A percentile compares a stretch with the other conserved stretches of the same genome.
These are phyloP conservation scores for Lasiodiplodia gonubiensis DNA, from an alignment of 2,329 filamentous ascomycete species.

Conservation along the genomic window DNA sequence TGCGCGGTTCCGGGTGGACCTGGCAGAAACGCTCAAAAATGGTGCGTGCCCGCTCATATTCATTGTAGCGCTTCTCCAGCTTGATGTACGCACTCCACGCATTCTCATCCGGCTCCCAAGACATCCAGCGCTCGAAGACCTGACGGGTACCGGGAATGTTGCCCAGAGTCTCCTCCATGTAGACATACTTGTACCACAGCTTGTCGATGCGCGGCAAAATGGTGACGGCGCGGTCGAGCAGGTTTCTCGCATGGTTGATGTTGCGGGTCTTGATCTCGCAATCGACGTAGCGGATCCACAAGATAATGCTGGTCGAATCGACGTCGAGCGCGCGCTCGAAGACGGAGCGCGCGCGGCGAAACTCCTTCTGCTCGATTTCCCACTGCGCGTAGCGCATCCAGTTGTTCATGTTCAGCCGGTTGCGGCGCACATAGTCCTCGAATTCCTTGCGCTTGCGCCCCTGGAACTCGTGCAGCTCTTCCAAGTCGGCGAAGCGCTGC, in stretches of 20 bases:
- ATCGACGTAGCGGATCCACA: constrained; percentile 95
- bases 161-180: constrained; percentile 97
- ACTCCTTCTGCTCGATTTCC: constrained; percentile 99
- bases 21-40: constrained; percentile 91
- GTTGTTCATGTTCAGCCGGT: constrained; percentile 95
- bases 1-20: constrained; percentile 90
- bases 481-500: constrained; percentile 92
- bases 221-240: constrained; percentile 93
- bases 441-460: constrained; percentile 95
- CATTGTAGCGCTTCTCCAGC: constrained; percentile 91
- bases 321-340: constrained; percentile 96
- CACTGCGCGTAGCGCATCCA: constrained; percentile 98
- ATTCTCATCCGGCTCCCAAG: constrained; percentile 95
- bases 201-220: constrained; percentile 91
- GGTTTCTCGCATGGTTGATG: constrained; percentile 94
- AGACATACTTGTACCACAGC: constrained; percentile 99
- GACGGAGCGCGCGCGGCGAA: constrained; percentile 84
- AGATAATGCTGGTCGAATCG: constrained; percentile 80
- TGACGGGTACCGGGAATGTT: constrained; percentile 91
- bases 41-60: constrained; percentile 85
- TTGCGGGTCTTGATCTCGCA: constrained; percentile 94
- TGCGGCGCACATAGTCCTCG: constrained; percentile 95
- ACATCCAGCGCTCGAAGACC: constrained; percentile 98
- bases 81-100: constrained; percentile 98
- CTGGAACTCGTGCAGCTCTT: constrained; percentile 97